Percentiles rank a stretch among this genome's conserved stretches.
Conservation (phyloP, 169 alveolate genomes). For the Perkinsus chesapeaki region DNA sequence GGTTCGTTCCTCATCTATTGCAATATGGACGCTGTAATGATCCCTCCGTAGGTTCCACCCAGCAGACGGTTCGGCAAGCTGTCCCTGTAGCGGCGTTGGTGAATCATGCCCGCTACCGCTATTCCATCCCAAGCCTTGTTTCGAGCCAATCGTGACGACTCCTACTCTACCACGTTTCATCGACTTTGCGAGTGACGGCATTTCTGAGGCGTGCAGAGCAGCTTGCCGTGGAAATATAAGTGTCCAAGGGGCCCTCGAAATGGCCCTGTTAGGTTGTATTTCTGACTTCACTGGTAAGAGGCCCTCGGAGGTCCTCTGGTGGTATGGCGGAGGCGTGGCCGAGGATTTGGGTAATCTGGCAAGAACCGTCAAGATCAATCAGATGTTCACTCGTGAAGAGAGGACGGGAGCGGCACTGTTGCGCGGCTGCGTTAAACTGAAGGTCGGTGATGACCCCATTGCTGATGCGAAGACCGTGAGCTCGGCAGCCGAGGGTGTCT, state of each 20-base stretch:
- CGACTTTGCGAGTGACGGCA: background rate
- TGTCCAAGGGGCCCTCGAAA: background rate
- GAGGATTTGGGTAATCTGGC: background rate
- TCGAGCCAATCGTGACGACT: background rate
- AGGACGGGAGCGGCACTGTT: background rate
- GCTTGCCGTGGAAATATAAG: background rate
- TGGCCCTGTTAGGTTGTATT: background rate
- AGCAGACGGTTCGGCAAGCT: background rate
- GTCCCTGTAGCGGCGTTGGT: background rate
- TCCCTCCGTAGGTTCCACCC: background rate
- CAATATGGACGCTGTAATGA: no score
- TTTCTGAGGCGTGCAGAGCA: background rate
- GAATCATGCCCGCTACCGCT: background rate
- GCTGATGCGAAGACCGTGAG: background rate
- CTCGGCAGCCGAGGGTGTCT: background rate
- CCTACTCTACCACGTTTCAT: background rate
- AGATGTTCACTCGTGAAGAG: background rate
- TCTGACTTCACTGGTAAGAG: background rate
- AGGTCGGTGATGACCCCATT: background rate
- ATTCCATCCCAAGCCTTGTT: background rate
- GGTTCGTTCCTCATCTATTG: no score
- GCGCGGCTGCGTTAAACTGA: background rate
- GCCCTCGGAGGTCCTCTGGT: background rate
- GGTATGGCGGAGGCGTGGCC: background rate
- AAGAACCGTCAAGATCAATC: background rate